phyloP scores from a whole-genome alignment of 2,329 filamentous ascomycete species.

The Colletotrichum salicis region DNA sequence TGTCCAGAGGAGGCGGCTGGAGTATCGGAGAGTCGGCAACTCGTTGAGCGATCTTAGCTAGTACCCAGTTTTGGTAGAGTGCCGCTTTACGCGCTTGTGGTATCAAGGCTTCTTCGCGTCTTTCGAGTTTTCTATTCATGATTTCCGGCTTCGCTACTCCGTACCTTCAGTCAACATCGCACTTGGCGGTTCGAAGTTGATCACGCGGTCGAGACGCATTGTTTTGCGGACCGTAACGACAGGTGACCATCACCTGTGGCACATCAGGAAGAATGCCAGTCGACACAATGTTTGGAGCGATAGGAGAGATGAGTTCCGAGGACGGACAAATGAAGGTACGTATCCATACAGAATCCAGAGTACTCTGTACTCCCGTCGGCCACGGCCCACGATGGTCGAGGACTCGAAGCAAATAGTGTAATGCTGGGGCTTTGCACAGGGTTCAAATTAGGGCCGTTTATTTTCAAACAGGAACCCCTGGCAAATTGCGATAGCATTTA shows the following conservation, averaged over 20 bases:
- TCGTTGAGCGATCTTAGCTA: constrained; percentile 4
- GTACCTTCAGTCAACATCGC: not conserved
- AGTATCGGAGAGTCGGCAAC: constrained; percentile 20
- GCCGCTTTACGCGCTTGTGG: constrained; percentile 22
- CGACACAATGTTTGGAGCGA: not conserved
- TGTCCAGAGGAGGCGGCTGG: constrained; percentile 16
- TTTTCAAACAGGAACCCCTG: constrained; percentile 17
- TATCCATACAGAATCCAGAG: not conserved
- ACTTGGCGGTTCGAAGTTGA: not conserved
- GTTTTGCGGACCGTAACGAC: not conserved
- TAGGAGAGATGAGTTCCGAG: constrained; percentile 21
- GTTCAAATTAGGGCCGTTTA: constrained; percentile 34
- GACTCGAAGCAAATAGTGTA: constrained; percentile 4
- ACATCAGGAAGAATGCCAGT: not conserved
- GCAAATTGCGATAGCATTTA: constrained; percentile 3
- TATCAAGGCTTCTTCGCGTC: not conserved
- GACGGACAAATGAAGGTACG: not conserved
- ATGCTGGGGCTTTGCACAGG: constrained; percentile 8
- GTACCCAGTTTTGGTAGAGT: not conserved
- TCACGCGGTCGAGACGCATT: not conserved
- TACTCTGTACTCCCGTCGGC: not conserved
- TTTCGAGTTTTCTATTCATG: not conserved
- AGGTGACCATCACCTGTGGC: constrained; percentile 2
- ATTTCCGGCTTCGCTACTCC: not conserved
- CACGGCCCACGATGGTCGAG: not conserved